Evolutionary conservation across 2,329 filamentous ascomycete species (phyloP).

Genomic region (Rutstroemia sp.): DNA sequence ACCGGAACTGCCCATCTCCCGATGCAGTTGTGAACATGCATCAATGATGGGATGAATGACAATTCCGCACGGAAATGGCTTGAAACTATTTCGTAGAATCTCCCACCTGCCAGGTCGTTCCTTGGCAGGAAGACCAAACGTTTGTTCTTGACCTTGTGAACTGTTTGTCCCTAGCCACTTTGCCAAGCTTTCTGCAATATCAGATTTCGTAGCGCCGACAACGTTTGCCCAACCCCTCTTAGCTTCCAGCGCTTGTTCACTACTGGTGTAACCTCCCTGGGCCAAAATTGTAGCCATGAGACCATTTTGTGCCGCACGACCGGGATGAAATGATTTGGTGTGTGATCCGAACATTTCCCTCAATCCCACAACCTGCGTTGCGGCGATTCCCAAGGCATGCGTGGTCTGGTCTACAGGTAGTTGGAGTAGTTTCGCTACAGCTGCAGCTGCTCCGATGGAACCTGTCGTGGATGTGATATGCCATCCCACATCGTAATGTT

Average conservation of each 20-base stretch:
- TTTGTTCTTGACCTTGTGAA: slow-evolving; percentile 16
- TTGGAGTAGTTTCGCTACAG: slow-evolving; percentile 39
- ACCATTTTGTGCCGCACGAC: slow-evolving; percentile 45
- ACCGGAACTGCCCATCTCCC: slow-evolving; percentile 30
- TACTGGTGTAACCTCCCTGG: slow-evolving; percentile 41
- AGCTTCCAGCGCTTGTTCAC: slow-evolving; percentile 40
- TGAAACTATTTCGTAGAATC: slow-evolving; percentile 46
- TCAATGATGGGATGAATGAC: slow-evolving; percentile 50
- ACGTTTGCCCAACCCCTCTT: slow-evolving; percentile 47
- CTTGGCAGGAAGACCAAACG: slow-evolving; percentile 7
- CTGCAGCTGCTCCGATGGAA: slow-evolving; percentile 45
- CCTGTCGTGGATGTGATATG: slow-evolving; percentile 47
- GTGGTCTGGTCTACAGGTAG: slow-evolving; percentile 35
- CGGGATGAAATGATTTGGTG: slow-evolving; percentile 48
- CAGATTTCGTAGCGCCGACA: slow-evolving; percentile 36
- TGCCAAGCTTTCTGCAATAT: slow-evolving; percentile 32
- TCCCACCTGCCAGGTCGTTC: slow-evolving; percentile 35
- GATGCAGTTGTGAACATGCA: slow-evolving; percentile 39
- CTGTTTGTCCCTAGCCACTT: slow-evolving; percentile 16
- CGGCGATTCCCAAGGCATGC: slow-evolving; percentile 45
- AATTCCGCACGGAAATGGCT: slow-evolving; percentile 50
- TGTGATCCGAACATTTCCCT: slow-evolving; percentile 48
- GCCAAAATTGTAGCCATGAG: slow-evolving; percentile 41
- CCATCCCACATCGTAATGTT: slow-evolving; percentile 48
- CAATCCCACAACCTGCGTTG: slow-evolving; percentile 45